Conservation (phyloP, 2,329 filamentous ascomycete genomes). For the Fusarium sp. region DNA sequence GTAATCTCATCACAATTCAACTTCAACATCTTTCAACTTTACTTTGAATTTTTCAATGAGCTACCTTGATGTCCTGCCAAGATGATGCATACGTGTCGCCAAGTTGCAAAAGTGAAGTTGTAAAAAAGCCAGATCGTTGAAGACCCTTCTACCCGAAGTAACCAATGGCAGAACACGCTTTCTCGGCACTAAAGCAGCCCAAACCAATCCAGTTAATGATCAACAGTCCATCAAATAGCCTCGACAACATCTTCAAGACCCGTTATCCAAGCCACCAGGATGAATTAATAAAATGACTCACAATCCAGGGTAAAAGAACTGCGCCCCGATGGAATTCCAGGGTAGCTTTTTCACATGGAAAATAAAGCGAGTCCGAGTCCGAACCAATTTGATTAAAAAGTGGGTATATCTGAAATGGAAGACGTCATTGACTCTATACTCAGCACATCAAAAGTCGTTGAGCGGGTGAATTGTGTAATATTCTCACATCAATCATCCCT, state of each 20-base stretch:
- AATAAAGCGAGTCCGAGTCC: constrained; percentile 8
- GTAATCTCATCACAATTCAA: not conserved
- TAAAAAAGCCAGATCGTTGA: not conserved
- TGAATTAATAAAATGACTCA: not conserved
- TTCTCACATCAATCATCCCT: not conserved
- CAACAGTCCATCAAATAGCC: not conserved
- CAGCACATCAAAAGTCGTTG: constrained; percentile 18
- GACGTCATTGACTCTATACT: constrained; percentile 38
- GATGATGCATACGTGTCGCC: not conserved
- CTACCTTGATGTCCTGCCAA: not conserved
- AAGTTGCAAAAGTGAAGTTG: not conserved
- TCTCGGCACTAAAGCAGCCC: not conserved
- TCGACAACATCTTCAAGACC: not conserved
- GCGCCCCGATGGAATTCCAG: constrained; percentile 3
- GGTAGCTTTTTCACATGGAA: constrained; percentile 20
- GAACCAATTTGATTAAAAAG: constrained; percentile 18
- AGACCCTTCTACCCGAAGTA: not conserved
- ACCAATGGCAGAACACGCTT: constrained; percentile 25
- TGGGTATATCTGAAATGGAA: constrained; percentile 23
- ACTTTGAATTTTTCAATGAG: too few relatives aligned
- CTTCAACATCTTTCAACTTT: rapidly evolving
- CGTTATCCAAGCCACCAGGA: not conserved
- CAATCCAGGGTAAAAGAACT: not conserved
- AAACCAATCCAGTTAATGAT: constrained; percentile 7
- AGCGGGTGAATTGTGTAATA: not conserved